Conservation (phyloP, 495 filamentous ascomycete species). For the Lasiosphaeria ovina region DNA sequence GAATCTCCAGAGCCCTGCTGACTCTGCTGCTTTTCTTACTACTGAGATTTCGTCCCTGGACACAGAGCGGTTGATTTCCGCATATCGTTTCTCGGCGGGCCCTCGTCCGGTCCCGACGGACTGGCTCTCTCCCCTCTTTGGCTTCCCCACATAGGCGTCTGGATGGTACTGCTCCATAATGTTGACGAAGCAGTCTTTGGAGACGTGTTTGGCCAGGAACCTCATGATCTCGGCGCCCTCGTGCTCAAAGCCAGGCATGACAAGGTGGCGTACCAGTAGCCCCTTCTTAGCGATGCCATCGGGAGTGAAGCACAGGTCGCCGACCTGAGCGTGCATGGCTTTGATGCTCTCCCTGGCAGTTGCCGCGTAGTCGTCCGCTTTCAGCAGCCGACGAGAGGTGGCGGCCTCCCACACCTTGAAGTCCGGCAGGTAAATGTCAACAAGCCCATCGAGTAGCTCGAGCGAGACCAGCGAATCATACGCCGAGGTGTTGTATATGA, state of each 20-base stretch:
- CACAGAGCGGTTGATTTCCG: slow-evolving; percentile 72
- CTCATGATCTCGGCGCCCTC: slow-evolving; percentile 67
- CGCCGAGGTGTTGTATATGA: slow-evolving; percentile 76
- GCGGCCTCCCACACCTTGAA: slow-evolving; percentile 70
- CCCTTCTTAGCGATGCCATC: slow-evolving; percentile 76
- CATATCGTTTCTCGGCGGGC: slow-evolving; percentile 58
- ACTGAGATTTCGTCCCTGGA: slow-evolving; percentile 57
- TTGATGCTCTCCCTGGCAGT: slow-evolving; percentile 69
- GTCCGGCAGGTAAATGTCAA: slow-evolving; percentile 77
- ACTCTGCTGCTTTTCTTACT: slow-evolving; percentile 61
- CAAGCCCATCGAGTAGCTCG: slow-evolving; percentile 65
- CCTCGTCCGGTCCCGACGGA: slow-evolving; percentile 8
- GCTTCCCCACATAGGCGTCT: slow-evolving; percentile 72
- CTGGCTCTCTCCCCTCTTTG: slow-evolving; percentile 34
- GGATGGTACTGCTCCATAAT: slow-evolving; percentile 80
- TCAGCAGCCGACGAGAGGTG: slow-evolving; percentile 66
- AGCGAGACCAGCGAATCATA: slow-evolving; percentile 70
- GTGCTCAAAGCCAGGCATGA: slow-evolving; percentile 71
- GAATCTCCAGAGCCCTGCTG: slow-evolving; percentile 72
- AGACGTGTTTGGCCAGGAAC: slow-evolving; percentile 66
- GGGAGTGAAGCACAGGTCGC: slow-evolving; percentile 70
- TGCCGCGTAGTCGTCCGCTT: slow-evolving; percentile 66
- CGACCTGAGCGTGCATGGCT: slow-evolving; percentile 73
- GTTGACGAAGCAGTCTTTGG: slow-evolving; percentile 65
- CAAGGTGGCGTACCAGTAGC: slow-evolving; percentile 68